Evolutionary conservation across 179 eudicot species (phyloP).

Genomic region (Beta corolliflora): DNA sequence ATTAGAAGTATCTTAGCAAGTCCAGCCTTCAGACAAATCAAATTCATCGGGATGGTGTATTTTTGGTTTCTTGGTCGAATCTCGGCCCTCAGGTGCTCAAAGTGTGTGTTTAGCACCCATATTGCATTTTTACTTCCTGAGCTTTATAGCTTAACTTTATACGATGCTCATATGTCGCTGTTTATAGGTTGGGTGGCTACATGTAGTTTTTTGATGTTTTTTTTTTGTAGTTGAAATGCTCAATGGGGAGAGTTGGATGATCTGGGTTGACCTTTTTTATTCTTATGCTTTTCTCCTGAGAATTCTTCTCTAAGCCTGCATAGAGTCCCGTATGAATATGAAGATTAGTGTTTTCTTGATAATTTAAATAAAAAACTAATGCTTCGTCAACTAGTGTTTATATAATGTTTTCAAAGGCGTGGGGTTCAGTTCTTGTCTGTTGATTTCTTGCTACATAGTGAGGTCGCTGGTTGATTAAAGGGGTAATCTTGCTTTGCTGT

Average conservation of each 20-base stretch:
- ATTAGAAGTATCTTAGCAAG: too few species aligned
- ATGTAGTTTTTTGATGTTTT: not conserved
- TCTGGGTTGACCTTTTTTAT: not conserved
- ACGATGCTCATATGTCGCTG: not conserved
- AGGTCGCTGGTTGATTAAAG: not conserved
- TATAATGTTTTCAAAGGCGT: not conserved
- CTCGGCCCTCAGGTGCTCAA: too few species aligned
- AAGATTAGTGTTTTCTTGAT: not conserved
- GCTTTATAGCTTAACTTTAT: too few species aligned
- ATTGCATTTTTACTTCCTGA: not conserved
- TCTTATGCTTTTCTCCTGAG: not conserved
- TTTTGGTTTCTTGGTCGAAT: too few species aligned
- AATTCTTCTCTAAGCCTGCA: not conserved
- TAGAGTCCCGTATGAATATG: not conserved
- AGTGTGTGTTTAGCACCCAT: not conserved
- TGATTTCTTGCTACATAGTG: not conserved
- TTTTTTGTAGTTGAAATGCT: not conserved
- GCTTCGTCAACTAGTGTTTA: not conserved
- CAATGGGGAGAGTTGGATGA: not conserved
- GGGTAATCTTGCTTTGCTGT: not conserved
- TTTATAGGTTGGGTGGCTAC: not conserved
- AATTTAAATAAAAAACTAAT: not conserved
- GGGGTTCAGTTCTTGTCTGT: not conserved
- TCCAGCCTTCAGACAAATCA: too few species aligned
- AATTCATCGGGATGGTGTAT: too few species aligned